Base-by-base conservation (phyloP, 2,329 filamentous ascomycete species). In the Geosmithia putterillii region DNA sequence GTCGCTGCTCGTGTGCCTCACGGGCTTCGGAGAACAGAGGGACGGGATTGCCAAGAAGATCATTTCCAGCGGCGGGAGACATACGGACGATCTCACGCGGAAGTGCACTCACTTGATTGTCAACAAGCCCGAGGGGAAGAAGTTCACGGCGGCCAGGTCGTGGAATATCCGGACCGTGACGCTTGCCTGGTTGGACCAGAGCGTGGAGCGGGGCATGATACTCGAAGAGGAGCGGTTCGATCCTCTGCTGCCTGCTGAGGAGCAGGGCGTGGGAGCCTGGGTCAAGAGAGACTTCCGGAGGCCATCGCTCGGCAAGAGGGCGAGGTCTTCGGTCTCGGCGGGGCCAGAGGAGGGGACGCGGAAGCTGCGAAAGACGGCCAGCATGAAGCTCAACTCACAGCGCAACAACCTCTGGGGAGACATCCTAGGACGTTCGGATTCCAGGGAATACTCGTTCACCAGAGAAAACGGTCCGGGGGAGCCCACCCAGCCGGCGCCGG, bases 331-430 rank as follows among this genome's bases (percentile, higher is more conserved):
- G 0, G 65, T 64, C 10, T 53, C 61, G 0, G 63, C 62, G 3
- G 59, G 61, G 12, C 54, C 58, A 3, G 74, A 79, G 36, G 71
- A 74, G 8, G 79, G 83, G 4, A 77, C 78, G 48, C 76, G 88
- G 50, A 96, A 95, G 64, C 64, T 98, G 50, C 79, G 92, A 51
- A 83, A 89, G 54, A 88, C 86, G 6, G 85, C 89, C 19, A 95
- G 89, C 60, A 80, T 83, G 56, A 90, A 87, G 58, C 67, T 96
- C 25, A 81, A 74, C 45, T 83, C 73, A 41, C 88, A 95, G 54
- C 83, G 81, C 51, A 80, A 89, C 52, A 80, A 78, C 22, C 73
- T 96, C n/a, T 96, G 90, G 90, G 83, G 83, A 5, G 86, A 94
- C 53, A 94, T 98, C 46, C 74, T 92, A 20, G 79, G 79, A 9